These are phyloP conservation scores for Volvariella volvacea DNA, from an alignment of 1,284 basidiomycete species.

Conservation along the genomic window DNA sequence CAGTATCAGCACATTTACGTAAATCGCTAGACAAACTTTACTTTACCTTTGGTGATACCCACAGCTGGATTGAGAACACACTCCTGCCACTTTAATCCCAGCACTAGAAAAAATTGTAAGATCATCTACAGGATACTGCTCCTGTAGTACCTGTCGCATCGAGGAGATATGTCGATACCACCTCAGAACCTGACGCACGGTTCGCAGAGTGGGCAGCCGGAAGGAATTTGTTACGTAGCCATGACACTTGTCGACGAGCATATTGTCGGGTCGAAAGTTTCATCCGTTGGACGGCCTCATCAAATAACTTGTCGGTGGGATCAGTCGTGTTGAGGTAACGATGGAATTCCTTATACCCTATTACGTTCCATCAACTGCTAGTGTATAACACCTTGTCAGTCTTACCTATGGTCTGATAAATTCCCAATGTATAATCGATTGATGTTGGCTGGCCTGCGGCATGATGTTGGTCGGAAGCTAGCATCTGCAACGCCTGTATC, in stretches of 20 bases:
- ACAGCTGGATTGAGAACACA: conserved; percentile 48
- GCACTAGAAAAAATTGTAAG: no score
- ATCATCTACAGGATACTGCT: conserved; percentile 9
- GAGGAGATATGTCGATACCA: conserved; percentile 52
- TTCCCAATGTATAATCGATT: conserved; percentile 70
- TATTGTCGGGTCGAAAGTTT: conserved; percentile 89
- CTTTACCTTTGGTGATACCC: conserved; percentile 43
- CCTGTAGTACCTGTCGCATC: conserved; percentile 64
- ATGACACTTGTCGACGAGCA: conserved; percentile 86
- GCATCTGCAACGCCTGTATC: conserved; percentile 48
- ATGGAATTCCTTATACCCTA: conserved; percentile 90
- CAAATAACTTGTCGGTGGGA: conserved; percentile 41
- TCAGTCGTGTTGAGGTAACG: conserved; percentile 44
- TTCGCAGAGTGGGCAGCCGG: conserved; percentile 63
- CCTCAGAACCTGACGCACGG: conserved; percentile 21
- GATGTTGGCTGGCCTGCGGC: background rate
- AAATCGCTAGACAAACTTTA: background rate
- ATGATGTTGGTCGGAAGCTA: conserved; percentile 17
- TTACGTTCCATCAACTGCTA: conserved; percentile 4
- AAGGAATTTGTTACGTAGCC: conserved; percentile 89
- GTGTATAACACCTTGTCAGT: background rate
- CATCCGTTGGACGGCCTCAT: conserved; percentile 68
- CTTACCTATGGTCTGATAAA: conserved; percentile 92
- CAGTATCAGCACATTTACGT: background rate
- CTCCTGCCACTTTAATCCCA: conserved; percentile 52